Percentiles rank a stretch among this genome's conserved stretches.
These are phyloP conservation scores for Termitomyces sp. DNA, from an alignment of 768 basidiomycete genomes.

Conservation along the genomic window DNA sequence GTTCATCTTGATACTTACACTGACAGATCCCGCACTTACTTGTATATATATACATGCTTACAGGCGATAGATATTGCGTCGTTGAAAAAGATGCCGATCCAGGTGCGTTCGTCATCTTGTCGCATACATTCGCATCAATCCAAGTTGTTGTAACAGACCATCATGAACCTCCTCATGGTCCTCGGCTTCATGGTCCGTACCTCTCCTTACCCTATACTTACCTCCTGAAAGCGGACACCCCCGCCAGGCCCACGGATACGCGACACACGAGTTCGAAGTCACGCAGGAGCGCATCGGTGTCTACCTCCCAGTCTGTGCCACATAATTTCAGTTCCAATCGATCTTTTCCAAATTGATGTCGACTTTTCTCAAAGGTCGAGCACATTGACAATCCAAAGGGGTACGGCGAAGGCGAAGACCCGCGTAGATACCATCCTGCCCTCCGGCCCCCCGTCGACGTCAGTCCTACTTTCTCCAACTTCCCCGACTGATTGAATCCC, in stretches of 20 bases:
- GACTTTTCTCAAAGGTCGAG: conserved; percentile 69
- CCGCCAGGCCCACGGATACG: conserved; percentile 73
- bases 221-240: too few species aligned
- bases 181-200: conserved; percentile 78
- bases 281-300: conserved; percentile 77
- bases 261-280: conserved; percentile 83
- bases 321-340: too few species aligned
- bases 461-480: too few species aligned
- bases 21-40: too few species aligned
- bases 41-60: neutral
- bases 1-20: too few species aligned
- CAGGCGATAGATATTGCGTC: conserved; percentile 84
- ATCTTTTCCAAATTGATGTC: too few species aligned
- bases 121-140: too few species aligned
- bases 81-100: conserved; percentile 67
- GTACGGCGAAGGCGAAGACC: conserved; percentile 82
- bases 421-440: conserved; percentile 69
- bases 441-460: conserved; percentile 84
- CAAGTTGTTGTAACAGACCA: too few species aligned
- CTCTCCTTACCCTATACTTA: neutral
- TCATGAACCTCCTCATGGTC: conserved; percentile 85
- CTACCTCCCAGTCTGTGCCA: conserved; percentile 70
- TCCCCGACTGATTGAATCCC: too few species aligned
- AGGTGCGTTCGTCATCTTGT: conserved; percentile 53
- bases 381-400: conserved; percentile 95